phyloP scores from a whole-genome alignment of 192 early-diverging fungal species.

The Linderina pennispora region DNA sequence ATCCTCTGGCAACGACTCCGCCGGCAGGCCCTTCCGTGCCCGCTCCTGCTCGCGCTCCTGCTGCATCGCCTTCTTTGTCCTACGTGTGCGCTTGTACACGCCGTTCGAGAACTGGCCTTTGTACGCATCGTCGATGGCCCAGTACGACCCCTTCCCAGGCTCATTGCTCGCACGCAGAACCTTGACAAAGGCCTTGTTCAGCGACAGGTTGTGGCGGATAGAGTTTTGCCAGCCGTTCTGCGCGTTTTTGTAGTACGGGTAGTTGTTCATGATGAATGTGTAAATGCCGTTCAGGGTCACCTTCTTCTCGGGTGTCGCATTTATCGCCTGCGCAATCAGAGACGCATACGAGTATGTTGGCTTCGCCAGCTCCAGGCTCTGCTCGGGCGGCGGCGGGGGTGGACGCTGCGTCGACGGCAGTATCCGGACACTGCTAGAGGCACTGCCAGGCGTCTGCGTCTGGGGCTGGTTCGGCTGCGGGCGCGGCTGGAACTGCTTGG shows the following conservation, averaged over 20 bases:
- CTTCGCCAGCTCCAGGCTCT: slow-evolving; percentile 36
- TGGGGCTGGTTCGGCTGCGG: not conserved
- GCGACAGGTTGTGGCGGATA: slow-evolving; percentile 92
- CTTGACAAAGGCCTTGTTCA: slow-evolving; percentile 91
- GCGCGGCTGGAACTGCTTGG: too few species aligned
- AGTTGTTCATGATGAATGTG: slow-evolving; percentile 72
- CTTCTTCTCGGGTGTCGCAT: slow-evolving; percentile 58
- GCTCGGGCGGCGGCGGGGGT: not conserved
- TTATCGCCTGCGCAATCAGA: slow-evolving; percentile 88
- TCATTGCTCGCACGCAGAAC: slow-evolving; percentile 78
- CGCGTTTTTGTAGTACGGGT: slow-evolving; percentile 82
- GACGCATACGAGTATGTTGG: slow-evolving; percentile 86
- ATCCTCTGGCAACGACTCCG: too few species aligned
- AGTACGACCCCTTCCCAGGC: slow-evolving; percentile 91
- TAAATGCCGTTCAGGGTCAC: slow-evolving; percentile 89
- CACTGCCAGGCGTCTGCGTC: not conserved
- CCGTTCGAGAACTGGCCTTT: slow-evolving; percentile 66
- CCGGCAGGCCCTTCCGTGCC: not conserved
- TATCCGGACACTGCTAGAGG: slow-evolving; percentile 18
- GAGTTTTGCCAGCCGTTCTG: slow-evolving; percentile 96
- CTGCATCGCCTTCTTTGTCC: slow-evolving; percentile 48
- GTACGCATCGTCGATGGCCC: slow-evolving; percentile 76
- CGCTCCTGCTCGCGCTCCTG: slow-evolving; percentile 23
- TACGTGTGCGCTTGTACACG: slow-evolving; percentile 60
- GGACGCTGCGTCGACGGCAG: slow-evolving; percentile 37